Evolutionary conservation across 129 eudicot species (phyloP).

Genomic region (Kitagawia praeruptora): DNA sequence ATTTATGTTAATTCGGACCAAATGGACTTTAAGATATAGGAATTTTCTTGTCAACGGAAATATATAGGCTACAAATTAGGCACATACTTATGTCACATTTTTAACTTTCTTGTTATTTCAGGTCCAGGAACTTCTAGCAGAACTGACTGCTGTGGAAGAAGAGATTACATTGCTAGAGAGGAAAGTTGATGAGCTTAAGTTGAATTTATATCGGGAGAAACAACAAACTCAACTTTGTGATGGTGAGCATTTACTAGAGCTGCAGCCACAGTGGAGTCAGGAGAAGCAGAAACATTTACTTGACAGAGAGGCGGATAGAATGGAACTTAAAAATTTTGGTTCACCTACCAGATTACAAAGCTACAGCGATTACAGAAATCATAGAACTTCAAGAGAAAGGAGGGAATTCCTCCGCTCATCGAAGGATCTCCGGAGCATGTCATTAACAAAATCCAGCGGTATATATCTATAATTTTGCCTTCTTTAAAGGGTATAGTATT

Average conservation of each 20-base stretch:
- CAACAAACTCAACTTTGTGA: conserved; percentile 48
- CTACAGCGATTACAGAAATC: conserved; percentile 20
- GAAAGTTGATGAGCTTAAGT: conserved; percentile 43
- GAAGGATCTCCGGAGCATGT: conserved; percentile 26
- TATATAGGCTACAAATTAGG: neutral
- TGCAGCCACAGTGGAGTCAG: conserved; percentile 29
- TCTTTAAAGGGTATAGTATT: neutral
- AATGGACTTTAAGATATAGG: neutral
- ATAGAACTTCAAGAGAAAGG: conserved; percentile 27
- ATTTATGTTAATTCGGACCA: neutral
- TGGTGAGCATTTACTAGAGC: conserved; percentile 21
- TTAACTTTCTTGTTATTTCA: conserved; percentile 16
- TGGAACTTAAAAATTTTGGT: conserved; percentile 25
- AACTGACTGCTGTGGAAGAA: conserved; percentile 60
- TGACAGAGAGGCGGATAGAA: conserved; percentile 21
- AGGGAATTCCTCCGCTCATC: conserved; percentile 53
- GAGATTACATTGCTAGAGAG: conserved; percentile 63
- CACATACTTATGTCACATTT: neutral
- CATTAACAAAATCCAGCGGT: conserved; percentile 22
- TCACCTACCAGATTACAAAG: conserved; percentile 16
- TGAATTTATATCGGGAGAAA: conserved; percentile 43
- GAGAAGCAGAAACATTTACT: conserved; percentile 28
- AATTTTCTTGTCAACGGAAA: neutral
- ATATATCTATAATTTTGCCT: neutral
- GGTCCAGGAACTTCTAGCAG: conserved; percentile 70